Percentiles rank a stretch among this genome's conserved stretches.
Evolutionary conservation across 2,329 filamentous ascomycete species (phyloP).

Genomic region (Trichophyton simii): DNA sequence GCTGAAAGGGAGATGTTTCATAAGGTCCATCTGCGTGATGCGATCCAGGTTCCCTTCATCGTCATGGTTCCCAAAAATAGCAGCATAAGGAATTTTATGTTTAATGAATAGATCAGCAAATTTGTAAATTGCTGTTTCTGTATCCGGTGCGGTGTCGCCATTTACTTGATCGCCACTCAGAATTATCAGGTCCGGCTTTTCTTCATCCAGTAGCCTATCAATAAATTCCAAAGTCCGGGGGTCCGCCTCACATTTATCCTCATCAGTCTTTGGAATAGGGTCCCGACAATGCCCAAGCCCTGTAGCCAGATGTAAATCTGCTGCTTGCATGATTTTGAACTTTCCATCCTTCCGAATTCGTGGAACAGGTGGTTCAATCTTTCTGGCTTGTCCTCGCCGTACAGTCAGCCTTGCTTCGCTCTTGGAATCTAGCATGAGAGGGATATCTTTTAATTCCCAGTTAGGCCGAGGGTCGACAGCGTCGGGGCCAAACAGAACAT

Average conservation of each 20-base stretch:
- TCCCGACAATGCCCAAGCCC: slow-evolving; percentile 78
- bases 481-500: slow-evolving; percentile 80
- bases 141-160: slow-evolving; percentile 80
- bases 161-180: slow-evolving; percentile 92
- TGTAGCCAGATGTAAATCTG: slow-evolving; percentile 89
- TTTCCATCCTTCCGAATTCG: slow-evolving; percentile 77
- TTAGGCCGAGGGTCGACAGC: slow-evolving; percentile 78
- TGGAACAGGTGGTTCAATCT: slow-evolving; percentile 56
- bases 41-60: slow-evolving; percentile 76
- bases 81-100: slow-evolving; percentile 80
- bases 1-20: slow-evolving; percentile 79
- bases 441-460: slow-evolving; percentile 67
- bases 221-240: slow-evolving; percentile 85
- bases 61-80: slow-evolving; percentile 96
- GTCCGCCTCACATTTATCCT: slow-evolving; percentile 72
- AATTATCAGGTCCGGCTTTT: slow-evolving; percentile 85
- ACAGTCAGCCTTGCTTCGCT: slow-evolving; percentile 66
- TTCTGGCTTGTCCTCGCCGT: slow-evolving; percentile 54
- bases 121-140: slow-evolving; percentile 89
- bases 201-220: slow-evolving; percentile 68
- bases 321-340: slow-evolving; percentile 94
- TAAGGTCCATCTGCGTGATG: slow-evolving; percentile 66
- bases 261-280: slow-evolving; percentile 61
- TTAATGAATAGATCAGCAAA: slow-evolving; percentile 72
- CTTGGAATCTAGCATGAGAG: slow-evolving; percentile 52